Evolutionary conservation across 225 moss, liverwort and hornwort genomes (phyloP).

Genomic region (Takakia lepidozioides): DNA sequence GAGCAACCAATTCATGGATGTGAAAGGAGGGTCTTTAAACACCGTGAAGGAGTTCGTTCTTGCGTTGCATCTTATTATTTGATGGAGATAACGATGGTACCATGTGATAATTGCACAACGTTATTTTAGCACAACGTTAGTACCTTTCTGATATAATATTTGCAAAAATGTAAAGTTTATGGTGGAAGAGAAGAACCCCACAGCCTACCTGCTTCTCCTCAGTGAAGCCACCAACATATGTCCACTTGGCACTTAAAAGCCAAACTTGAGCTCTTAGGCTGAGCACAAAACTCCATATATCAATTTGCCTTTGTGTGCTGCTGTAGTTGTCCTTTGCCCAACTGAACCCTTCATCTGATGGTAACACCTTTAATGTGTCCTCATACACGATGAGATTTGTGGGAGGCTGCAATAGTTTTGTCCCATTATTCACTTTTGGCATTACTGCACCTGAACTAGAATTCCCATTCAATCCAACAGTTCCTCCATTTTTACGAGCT

Average conservation of each 20-base stretch:
- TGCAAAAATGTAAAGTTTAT: too few relatives aligned
- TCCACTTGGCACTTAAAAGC: slow-evolving; percentile 78
- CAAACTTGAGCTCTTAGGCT: slow-evolving; percentile 64
- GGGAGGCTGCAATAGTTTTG: slow-evolving; percentile 39
- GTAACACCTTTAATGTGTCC: slow-evolving; percentile 42
- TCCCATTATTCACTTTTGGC: slow-evolving; percentile 29
- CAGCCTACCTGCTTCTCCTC: slow-evolving; percentile 97
- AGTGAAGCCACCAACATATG: slow-evolving; percentile 68
- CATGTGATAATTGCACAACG: too few relatives aligned
- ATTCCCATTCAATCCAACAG: slow-evolving; percentile 30
- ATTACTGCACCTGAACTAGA: slow-evolving; percentile 36
- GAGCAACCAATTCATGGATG: too few relatives aligned
- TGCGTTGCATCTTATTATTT: too few relatives aligned
- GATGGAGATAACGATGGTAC: too few relatives aligned
- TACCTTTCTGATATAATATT: too few relatives aligned
- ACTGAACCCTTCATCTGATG: slow-evolving; percentile 86
- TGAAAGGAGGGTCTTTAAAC: too few relatives aligned
- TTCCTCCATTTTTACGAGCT: too few relatives aligned
- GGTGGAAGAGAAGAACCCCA: too few relatives aligned
- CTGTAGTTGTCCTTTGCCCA: slow-evolving; percentile 93
- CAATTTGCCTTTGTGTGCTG: slow-evolving; percentile 55
- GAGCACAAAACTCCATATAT: slow-evolving; percentile 93
- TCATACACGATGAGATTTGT: slow-evolving; percentile 39
- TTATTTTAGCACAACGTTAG: too few relatives aligned
- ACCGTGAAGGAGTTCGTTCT: too few relatives aligned